These are phyloP conservation scores for Colletotrichum salicis DNA, from an alignment of 2,329 filamentous ascomycete genomes.

Conservation along the genomic window DNA sequence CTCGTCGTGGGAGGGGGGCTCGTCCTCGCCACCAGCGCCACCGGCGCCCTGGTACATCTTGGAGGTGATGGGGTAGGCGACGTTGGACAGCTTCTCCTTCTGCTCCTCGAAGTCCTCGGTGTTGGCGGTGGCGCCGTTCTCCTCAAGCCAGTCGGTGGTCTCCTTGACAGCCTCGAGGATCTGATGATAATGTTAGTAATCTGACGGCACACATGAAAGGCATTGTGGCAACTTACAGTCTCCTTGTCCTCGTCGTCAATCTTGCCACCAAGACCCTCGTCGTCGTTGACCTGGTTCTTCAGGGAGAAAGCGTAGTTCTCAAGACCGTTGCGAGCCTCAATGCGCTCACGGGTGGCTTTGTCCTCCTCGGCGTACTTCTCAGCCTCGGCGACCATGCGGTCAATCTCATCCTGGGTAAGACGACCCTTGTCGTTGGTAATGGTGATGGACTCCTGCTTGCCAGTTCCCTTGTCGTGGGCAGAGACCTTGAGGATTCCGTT, in stretches of 20 bases:
- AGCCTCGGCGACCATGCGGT: constrained; percentile 98
- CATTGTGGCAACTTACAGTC: constrained; percentile 67
- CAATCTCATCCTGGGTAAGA: constrained; percentile 95
- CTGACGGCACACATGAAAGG: constrained; percentile 36
- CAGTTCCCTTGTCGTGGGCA: constrained; percentile 96
- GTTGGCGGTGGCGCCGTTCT: constrained; percentile 86
- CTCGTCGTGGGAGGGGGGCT: constrained; percentile 78
- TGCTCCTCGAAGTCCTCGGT: constrained; percentile 99
- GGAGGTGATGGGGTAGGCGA: constrained; percentile 98
- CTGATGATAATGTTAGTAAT: constrained; percentile 47
- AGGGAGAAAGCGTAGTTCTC: constrained; percentile 99
- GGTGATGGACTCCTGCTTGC: constrained; percentile 96
- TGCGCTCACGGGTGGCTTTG: constrained; percentile 96
- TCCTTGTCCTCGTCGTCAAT: constrained; percentile 99
- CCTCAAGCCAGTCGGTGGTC: constrained; percentile 94
- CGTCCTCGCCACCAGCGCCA: constrained; percentile 75
- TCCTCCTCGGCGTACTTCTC: constrained; percentile 99
- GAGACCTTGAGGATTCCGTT: constrained; percentile 98
- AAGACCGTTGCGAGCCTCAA: constrained; percentile 93
- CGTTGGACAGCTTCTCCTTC: constrained; percentile 97
- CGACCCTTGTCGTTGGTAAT: constrained; percentile 99
- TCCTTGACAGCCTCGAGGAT: constrained; percentile 97
- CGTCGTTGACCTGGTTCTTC: constrained; percentile 99
- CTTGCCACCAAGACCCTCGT: constrained; percentile 97
- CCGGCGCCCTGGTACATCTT: constrained; percentile 84